Conservation (phyloP, 106 monocot species). For the Narthecium ossifragum region DNA sequence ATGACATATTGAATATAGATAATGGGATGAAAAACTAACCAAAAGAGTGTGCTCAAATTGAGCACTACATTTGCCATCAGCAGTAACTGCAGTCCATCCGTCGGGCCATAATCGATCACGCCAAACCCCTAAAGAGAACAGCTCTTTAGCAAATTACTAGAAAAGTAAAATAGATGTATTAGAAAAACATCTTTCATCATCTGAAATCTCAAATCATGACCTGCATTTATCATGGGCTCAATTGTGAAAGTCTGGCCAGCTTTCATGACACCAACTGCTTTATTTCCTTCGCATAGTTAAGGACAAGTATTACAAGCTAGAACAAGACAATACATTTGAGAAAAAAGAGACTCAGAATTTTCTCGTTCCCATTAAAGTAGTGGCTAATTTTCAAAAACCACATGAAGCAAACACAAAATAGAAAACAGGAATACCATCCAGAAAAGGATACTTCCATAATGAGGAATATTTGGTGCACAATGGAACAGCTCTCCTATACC, state of each 20-base stretch:
- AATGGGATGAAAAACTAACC: no score
- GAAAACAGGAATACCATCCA: background rate
- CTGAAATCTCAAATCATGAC: conserved; percentile 15
- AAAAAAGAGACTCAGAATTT: no score
- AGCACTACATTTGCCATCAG: conserved; percentile 95
- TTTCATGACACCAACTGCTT: conserved; percentile 99
- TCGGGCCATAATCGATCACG: conserved; percentile 95
- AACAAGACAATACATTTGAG: no score
- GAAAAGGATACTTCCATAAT: conserved; percentile 90
- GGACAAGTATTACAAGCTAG: background rate
- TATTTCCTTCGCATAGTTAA: conserved; percentile 63
- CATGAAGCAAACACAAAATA: background rate
- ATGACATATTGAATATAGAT: no score
- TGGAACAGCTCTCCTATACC: conserved; percentile 99
- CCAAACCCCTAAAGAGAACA: conserved; percentile 63
- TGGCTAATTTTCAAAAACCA: no score
- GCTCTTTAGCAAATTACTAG: background rate
- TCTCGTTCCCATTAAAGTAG: no score
- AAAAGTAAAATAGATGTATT: background rate
- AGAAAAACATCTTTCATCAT: background rate
- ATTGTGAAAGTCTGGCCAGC: conserved; percentile 96
- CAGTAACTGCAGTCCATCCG: conserved; percentile 92
- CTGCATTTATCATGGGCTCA: conserved; percentile 99
- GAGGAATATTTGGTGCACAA: conserved; percentile 98
- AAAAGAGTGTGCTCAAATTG: conserved; percentile 98